Percentiles rank a stretch among this genome's conserved stretches.
Conservation (phyloP, 352 stramenopile genomes). For the Phytophthora colocasiae region DNA sequence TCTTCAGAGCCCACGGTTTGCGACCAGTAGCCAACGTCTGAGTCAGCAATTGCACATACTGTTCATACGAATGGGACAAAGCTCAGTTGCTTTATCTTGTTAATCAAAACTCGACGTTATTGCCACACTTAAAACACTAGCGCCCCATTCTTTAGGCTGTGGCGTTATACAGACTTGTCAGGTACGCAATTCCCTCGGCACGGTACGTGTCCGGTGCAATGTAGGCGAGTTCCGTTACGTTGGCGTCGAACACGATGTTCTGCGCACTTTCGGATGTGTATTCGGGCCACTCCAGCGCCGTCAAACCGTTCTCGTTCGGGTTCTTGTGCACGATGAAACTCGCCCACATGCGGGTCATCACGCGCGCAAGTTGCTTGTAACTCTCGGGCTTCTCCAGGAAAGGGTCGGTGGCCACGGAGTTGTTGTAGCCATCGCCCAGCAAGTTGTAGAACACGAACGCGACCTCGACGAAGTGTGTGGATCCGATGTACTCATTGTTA, state of each 20-base stretch:
- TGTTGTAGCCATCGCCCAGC: constrained; percentile 34
- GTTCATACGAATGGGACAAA: background rate
- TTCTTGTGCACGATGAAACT: constrained; percentile 41
- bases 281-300: constrained; percentile 31
- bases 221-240: constrained; percentile 41
- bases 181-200: constrained; percentile 33
- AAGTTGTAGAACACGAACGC: constrained; percentile 46
- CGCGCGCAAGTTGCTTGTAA: constrained; percentile 21
- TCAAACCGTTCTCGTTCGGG: constrained; percentile 27
- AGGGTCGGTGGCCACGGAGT: constrained; percentile 25
- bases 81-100: no score
- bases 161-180: constrained; percentile 33
- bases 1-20: no score
- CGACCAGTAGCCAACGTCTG: no score
- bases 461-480: constrained; percentile 34
- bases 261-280: constrained; percentile 34
- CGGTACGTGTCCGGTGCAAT: constrained; percentile 37
- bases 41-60: no score
- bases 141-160: constrained; percentile 12
- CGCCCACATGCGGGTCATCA: constrained; percentile 45
- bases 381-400: constrained; percentile 29
- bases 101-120: no score
- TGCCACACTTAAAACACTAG: no score
- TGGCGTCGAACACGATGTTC: constrained; percentile 40
- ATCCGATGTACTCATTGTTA: constrained; percentile 20